These are phyloP conservation scores for Closterium sp. DNA, from an alignment of 139 green algal species.

Conservation along the genomic window DNA sequence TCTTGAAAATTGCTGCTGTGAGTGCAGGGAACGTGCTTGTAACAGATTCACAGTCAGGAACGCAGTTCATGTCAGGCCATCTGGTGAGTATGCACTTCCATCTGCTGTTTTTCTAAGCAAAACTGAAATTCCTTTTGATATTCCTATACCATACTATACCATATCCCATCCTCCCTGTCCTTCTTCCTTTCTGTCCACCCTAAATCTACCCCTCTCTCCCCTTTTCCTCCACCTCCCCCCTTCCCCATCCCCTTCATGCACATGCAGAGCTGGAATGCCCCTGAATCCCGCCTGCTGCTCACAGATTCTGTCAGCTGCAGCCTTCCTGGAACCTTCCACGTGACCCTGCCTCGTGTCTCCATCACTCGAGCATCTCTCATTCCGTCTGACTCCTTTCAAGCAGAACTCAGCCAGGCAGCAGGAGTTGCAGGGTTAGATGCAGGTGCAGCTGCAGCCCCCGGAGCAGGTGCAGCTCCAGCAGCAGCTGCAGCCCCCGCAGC, in stretches of 20 bases:
- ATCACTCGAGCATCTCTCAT: background rate
- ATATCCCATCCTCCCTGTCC: background rate
- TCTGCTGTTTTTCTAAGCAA: too few relatives aligned
- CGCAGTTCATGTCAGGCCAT: background rate
- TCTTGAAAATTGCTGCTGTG: background rate
- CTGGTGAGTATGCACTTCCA: background rate
- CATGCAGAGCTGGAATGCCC: background rate
- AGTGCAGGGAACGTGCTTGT: background rate
- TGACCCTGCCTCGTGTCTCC: background rate
- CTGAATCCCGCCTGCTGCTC: background rate
- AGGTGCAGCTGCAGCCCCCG: too few relatives aligned
- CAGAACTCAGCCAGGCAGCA: background rate
- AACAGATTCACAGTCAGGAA: background rate
- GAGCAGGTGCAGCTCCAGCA: background rate
- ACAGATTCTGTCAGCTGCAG: background rate
- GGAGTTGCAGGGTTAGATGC: background rate
- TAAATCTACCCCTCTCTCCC: too few relatives aligned
- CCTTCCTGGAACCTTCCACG: background rate
- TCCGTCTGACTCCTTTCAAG: background rate
- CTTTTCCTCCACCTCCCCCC: background rate
- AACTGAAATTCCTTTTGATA: too few relatives aligned
- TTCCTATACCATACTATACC: too few relatives aligned
- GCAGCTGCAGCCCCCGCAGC: too few relatives aligned
- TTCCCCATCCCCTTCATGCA: background rate
- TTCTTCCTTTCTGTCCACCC: background rate